Evolutionary conservation across 192 early-diverging fungal genomes (phyloP).

Genomic region (Umbelopsis vinacea): DNA sequence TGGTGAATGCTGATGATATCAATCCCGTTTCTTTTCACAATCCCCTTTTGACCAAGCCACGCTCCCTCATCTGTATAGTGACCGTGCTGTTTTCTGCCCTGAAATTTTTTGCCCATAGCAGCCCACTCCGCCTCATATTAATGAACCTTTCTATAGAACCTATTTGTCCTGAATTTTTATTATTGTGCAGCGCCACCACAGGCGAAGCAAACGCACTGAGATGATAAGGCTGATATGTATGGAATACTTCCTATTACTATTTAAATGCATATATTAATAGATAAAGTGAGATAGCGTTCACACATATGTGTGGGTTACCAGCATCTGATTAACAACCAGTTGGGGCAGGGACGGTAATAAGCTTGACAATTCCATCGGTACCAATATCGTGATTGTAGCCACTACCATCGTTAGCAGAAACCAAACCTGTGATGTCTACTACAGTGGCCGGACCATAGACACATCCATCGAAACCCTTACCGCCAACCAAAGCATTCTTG

Average conservation of each 20-base stretch:
- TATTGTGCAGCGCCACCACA: too few species aligned
- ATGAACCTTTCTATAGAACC: too few species aligned
- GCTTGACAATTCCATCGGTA: conserved; percentile 23
- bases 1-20: too few species aligned
- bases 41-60: too few species aligned
- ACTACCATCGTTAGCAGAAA: conserved; percentile 6
- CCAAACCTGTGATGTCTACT: conserved; percentile 6
- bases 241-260: not conserved
- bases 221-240: not conserved
- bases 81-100: too few species aligned
- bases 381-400: conserved; percentile 24
- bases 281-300: not conserved
- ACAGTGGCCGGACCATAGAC: conserved; percentile 19
- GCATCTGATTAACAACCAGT: conserved; percentile 11
- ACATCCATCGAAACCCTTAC: conserved; percentile 11
- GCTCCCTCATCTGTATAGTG: too few species aligned
- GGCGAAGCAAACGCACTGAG: too few species aligned
- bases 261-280: not conserved
- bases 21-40: too few species aligned
- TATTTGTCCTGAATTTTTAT: too few species aligned
- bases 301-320: too few species aligned
- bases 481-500: conserved; percentile 8
- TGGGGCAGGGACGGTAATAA: conserved; percentile 24
- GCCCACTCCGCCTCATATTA: too few species aligned
- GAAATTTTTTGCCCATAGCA: too few species aligned